Conservation (phyloP, 2,329 filamentous ascomycete genomes). For the Paradendryphiella salina region DNA sequence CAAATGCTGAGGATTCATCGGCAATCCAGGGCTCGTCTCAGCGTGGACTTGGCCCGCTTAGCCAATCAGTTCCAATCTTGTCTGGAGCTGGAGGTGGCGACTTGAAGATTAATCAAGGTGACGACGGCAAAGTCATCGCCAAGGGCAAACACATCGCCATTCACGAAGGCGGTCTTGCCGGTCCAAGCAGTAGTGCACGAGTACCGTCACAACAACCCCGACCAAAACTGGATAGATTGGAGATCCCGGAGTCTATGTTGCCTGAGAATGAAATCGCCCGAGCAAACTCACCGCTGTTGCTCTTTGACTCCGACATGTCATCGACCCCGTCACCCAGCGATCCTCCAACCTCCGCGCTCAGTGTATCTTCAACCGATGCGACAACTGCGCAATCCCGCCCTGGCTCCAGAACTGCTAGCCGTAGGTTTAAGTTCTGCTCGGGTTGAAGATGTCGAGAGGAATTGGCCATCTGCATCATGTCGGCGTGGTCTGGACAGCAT, state of each 20-base stretch:
- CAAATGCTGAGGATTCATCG: not conserved
- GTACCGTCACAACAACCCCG: not conserved
- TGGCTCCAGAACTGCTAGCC: not conserved
- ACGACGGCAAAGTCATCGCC: not conserved
- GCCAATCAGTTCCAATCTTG: not conserved
- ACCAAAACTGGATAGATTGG: conserved; percentile 6
- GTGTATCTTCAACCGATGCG: conserved; percentile 5
- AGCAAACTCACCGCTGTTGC: conserved; percentile 20
- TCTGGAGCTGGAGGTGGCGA: too few species aligned
- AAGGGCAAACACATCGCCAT: not conserved
- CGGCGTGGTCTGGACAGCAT: not conserved
- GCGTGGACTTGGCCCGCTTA: not conserved
- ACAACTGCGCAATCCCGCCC: conserved; percentile 3
- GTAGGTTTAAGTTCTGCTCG: conserved; percentile 3
- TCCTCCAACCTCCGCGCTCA: conserved; percentile 22
- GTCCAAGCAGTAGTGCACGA: not conserved
- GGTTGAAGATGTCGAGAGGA: not conserved
- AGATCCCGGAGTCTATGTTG: conserved; percentile 1
- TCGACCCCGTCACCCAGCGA: conserved; percentile 21
- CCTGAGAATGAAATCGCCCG: not conserved
- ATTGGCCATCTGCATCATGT: too few species aligned
- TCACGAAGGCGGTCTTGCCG: not conserved
- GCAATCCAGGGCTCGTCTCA: not conserved
- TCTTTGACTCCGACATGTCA: conserved; percentile 23
- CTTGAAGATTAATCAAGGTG: not conserved